phyloP scores from a whole-genome alignment of 2,329 filamentous ascomycete genomes.

The Cercospora nicotianae region DNA sequence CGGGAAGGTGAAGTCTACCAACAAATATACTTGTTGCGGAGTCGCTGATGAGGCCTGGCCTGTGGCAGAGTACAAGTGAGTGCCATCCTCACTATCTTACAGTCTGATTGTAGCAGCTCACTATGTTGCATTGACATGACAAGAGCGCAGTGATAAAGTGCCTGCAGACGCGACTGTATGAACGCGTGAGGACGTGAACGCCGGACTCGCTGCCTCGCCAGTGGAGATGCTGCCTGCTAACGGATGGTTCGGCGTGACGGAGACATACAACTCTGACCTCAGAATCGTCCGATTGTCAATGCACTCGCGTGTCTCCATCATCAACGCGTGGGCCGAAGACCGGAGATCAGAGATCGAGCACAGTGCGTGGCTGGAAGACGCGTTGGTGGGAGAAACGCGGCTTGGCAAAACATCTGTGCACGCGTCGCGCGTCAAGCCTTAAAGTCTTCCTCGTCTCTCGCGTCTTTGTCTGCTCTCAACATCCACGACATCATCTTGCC shows the following conservation, averaged over 20 bases:
- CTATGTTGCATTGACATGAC: not conserved
- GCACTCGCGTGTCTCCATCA: not conserved
- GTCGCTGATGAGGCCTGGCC: not conserved
- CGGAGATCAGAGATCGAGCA: slow-evolving; percentile 2
- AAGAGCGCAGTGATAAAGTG: not conserved
- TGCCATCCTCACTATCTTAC: not conserved
- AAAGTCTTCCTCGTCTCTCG: slow-evolving; percentile 12
- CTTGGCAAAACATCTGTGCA: slow-evolving; percentile 14
- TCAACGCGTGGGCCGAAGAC: slow-evolving; percentile 9
- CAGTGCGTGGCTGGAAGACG: slow-evolving; percentile 17
- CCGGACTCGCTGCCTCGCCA: not conserved
- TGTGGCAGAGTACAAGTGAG: not conserved
- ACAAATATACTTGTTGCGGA: not conserved
- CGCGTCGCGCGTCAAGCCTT: slow-evolving; percentile 11
- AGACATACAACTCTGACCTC: not conserved
- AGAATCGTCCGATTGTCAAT: slow-evolving; percentile 13
- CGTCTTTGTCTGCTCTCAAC: slow-evolving; percentile 20
- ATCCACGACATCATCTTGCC: slow-evolving; percentile 16
- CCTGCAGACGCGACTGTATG: not conserved
- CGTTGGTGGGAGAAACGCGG: slow-evolving; percentile 7
- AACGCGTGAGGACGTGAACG: not conserved
- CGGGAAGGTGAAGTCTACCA: not conserved
- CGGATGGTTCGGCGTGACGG: not conserved
- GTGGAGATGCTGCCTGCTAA: not conserved
- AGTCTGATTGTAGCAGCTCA: not conserved